Evolutionary conservation across 2,329 filamentous ascomycete genomes (phyloP).

Genomic region (Helotiales sp.): DNA sequence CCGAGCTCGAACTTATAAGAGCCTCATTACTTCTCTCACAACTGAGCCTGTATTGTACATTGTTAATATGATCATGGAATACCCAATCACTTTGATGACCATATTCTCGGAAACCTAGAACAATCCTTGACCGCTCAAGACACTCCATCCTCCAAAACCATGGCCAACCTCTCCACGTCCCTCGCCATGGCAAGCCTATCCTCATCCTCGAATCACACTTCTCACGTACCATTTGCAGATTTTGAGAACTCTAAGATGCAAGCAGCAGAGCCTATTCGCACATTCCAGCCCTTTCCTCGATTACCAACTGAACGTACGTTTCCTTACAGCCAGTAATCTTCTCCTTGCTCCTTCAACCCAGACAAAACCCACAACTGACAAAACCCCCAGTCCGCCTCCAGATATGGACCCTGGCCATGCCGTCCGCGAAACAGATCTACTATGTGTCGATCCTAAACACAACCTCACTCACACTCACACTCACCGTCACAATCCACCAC

Average conservation of each 20-base stretch:
- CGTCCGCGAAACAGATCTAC: neutral
- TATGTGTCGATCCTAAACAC: neutral
- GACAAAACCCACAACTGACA: neutral
- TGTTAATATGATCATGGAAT: neutral
- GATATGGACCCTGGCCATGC: neutral
- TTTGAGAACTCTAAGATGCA: neutral
- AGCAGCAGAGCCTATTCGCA: neutral
- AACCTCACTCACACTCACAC: neutral
- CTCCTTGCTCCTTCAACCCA: neutral
- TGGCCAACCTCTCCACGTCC: neutral
- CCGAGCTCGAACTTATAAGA: neutral
- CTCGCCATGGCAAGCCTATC: neutral
- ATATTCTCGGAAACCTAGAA: no score
- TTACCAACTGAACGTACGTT: neutral
- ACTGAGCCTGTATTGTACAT: no score
- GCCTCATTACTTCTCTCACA: neutral
- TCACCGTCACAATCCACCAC: neutral
- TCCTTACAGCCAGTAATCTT: neutral
- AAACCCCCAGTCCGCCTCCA: neutral
- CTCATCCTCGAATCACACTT: neutral
- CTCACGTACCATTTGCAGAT: no score
- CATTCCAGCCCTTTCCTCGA: neutral
- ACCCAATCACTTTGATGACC: neutral
- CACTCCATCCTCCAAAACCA: neutral
- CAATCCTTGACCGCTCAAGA: neutral